These are phyloP conservation scores for Colletotrichum lupini DNA, from an alignment of 2,329 filamentous ascomycete genomes.

Conservation along the genomic window DNA sequence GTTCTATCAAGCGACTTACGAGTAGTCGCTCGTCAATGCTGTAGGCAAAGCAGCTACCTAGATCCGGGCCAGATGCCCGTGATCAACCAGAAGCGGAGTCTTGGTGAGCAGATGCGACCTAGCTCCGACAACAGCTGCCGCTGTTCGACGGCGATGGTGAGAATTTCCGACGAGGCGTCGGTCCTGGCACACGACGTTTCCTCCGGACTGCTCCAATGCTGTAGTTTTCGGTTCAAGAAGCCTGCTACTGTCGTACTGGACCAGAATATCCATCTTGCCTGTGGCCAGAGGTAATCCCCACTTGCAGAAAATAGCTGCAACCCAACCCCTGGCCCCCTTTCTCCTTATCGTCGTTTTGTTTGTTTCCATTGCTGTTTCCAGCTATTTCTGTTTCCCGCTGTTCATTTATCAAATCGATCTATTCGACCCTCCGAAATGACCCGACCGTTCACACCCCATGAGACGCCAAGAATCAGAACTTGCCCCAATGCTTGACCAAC, in stretches of 20 bases:
- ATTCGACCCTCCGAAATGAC: conserved; percentile 1
- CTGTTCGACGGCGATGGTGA: background rate
- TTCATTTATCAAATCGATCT: background rate
- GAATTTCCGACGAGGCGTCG: background rate
- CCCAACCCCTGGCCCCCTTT: background rate
- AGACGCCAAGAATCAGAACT: conserved; percentile 24
- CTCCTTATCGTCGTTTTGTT: background rate
- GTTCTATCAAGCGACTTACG: background rate
- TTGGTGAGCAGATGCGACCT: background rate
- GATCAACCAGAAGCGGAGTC: background rate
- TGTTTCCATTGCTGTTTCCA: conserved; percentile 3
- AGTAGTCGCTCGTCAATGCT: background rate
- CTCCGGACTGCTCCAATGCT: background rate
- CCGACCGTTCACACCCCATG: conserved; percentile 14
- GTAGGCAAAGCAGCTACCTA: background rate
- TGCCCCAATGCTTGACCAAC: background rate
- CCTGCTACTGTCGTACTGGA: background rate
- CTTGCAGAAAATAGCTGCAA: conserved; percentile 19
- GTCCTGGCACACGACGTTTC: background rate
- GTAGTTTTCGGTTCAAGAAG: background rate
- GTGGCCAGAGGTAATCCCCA: background rate
- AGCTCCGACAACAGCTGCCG: background rate
- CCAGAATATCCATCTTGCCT: background rate
- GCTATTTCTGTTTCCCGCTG: conserved; percentile 19
- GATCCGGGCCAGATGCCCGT: background rate